Evolutionary conservation across 2,329 filamentous ascomycete genomes (phyloP).

Genomic region (Paracamarosporium sp.): DNA sequence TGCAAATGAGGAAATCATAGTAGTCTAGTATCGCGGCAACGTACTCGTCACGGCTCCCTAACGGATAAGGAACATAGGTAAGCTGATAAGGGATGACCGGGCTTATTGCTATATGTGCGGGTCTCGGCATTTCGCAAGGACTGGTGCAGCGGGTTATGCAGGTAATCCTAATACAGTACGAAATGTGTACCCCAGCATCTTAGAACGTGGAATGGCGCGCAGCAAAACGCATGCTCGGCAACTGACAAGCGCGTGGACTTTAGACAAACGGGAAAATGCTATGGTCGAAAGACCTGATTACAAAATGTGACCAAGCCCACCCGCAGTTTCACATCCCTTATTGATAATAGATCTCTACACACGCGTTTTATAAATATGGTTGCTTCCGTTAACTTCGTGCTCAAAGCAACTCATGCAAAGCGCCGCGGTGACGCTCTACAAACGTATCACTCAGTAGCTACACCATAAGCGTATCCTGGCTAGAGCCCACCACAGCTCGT

Average conservation of each 20-base stretch:
- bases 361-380: too few species aligned
- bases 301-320: too few species aligned
- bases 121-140: background rate
- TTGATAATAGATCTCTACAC: too few species aligned
- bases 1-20: background rate
- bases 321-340: too few species aligned
- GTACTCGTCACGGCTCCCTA: background rate
- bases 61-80: background rate
- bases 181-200: background rate
- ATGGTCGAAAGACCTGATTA: too few species aligned
- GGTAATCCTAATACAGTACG: background rate
- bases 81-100: background rate
- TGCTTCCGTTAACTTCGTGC: too few species aligned
- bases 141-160: background rate
- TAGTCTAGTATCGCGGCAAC: background rate
- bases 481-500: background rate
- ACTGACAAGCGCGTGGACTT: too few species aligned
- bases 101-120: background rate
- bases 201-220: too few species aligned
- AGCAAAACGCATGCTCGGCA: too few species aligned
- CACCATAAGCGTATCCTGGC: background rate
- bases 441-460: background rate
- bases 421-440: too few species aligned
- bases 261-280: too few species aligned
- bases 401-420: too few species aligned